Conservation (phyloP, 2,329 filamentous ascomycete genomes). For the Penicillium psychrosexuale region DNA sequence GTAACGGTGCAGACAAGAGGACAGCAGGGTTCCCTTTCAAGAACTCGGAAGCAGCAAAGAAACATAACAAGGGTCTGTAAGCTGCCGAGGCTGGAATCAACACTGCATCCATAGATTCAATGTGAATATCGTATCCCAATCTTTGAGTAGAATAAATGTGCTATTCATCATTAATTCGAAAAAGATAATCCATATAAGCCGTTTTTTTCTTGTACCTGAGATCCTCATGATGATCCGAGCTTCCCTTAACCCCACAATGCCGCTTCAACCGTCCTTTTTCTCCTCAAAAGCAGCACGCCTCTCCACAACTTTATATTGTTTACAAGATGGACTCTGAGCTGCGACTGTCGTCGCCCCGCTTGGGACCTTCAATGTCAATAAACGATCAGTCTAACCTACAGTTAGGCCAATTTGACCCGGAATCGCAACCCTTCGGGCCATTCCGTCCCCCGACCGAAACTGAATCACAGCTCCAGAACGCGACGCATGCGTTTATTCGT, state of each 20-base stretch:
- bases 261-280: slow-evolving; percentile 26
- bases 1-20: slow-evolving; percentile 65
- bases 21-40: slow-evolving; percentile 64
- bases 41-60: slow-evolving; percentile 58
- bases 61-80: slow-evolving; percentile 33
- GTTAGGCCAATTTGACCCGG: slow-evolving; percentile 20
- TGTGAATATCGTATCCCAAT: neutral
- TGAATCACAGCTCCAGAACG: slow-evolving; percentile 19
- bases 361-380: slow-evolving; percentile 17
- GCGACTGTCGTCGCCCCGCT: slow-evolving; percentile 20
- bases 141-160: neutral
- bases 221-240: slow-evolving; percentile 7
- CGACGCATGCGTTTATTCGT: slow-evolving; percentile 12
- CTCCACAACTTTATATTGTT: slow-evolving; percentile 6
- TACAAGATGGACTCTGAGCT: slow-evolving; percentile 28
- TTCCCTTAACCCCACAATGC: slow-evolving; percentile 16
- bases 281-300: slow-evolving; percentile 32
- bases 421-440: slow-evolving; percentile 28
- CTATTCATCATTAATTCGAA: neutral
- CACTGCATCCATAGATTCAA: neutral
- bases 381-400: slow-evolving; percentile 20
- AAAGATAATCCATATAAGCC: neutral
- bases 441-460: slow-evolving; percentile 28
- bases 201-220: neutral
- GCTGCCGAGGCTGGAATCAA: neutral